Conservation (phyloP, 495 filamentous ascomycete genomes). For the Staphylotrichum longicolle region DNA sequence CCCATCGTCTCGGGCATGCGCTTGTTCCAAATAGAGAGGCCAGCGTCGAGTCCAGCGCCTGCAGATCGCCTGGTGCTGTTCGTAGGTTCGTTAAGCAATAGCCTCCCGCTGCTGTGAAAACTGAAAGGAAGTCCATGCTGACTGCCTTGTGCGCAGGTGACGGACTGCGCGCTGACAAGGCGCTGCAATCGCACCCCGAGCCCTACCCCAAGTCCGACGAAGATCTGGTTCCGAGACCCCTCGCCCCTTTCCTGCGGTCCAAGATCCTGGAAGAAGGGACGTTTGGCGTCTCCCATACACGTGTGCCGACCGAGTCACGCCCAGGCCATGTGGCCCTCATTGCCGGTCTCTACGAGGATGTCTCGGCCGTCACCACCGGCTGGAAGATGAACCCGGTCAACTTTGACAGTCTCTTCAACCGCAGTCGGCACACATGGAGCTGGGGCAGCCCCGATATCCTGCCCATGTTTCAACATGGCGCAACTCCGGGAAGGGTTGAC, state of each 20-base stretch:
- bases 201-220: constrained; percentile 67
- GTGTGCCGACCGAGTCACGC: constrained; percentile 94
- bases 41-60: constrained; percentile 62
- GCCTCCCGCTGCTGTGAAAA: constrained; percentile 11
- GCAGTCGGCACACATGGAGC: constrained; percentile 94
- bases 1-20: constrained; percentile 96
- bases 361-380: constrained; percentile 93
- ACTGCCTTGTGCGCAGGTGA: constrained; percentile 56
- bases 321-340: constrained; percentile 98
- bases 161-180: constrained; percentile 95
- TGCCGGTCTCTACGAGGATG: constrained; percentile 96
- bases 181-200: constrained; percentile 91
- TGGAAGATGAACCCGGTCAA: constrained; percentile 99
- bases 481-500: constrained; percentile 81
- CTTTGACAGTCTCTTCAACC: constrained; percentile 98
- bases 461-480: constrained; percentile 94
- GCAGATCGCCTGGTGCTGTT: constrained; percentile 89
- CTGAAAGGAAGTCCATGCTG: constrained; percentile 6
- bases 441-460: constrained; percentile 99
- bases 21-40: constrained; percentile 67
- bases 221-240: constrained; percentile 61
- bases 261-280: constrained; percentile 87
- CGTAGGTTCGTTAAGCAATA: constrained; percentile 64
- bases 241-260: constrained; percentile 93
- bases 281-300: constrained; percentile 96